Base-by-base conservation (phyloP, 2,329 filamentous ascomycete genomes). In the Aureobasidium sp. region DNA sequence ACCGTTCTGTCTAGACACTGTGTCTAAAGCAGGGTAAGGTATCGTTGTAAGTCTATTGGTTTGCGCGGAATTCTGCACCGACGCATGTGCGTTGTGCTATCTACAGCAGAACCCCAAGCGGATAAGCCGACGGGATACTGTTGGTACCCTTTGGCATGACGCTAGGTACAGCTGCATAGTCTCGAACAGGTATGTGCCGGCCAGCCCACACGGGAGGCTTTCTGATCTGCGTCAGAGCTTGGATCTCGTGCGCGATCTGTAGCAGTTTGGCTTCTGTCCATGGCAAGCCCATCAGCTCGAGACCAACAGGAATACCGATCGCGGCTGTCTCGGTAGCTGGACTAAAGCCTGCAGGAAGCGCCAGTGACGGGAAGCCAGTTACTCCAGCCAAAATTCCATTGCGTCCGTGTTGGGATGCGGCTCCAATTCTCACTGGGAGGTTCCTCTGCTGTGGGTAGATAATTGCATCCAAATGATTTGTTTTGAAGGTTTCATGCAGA, bases 371-470 rank as follows among this genome's bases (percentile, higher is more conserved):
- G 5, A 70, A 74, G 0, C 81, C 81, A 1, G 81, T 83, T 59
- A 84, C 68, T 0, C 82, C 80, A 2, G 80, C 82, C 1, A 84
- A 68, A 51, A 83, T 81, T 2, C 82, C 82, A 65, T 84, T 88
- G 2, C 85, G 76, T 1, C 84, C 84, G n/a, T 74, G 74, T 71
- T 88, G 85, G 0, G 78, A 80, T 0, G 80, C 75, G 0, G 79
- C 78, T 3, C 84, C 84, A 27, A 86, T 71, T 50, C 79, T 78
- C 2, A 86, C 84, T 6, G 85, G 83, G 1, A 87, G 78, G 60
- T 86, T 86, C 68, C 80, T 80, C 67, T 88, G 85, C 68, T 87
- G 80, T 0, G 85, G 85, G 70, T 87, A 88, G 66, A 87, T 79
- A 39, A 87, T 67, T 0, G 81, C 84, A 68, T 86, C 81, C 15